Evolutionary conservation across 345 rosid species (phyloP).

Genomic region (Toxicodendron radicans): DNA sequence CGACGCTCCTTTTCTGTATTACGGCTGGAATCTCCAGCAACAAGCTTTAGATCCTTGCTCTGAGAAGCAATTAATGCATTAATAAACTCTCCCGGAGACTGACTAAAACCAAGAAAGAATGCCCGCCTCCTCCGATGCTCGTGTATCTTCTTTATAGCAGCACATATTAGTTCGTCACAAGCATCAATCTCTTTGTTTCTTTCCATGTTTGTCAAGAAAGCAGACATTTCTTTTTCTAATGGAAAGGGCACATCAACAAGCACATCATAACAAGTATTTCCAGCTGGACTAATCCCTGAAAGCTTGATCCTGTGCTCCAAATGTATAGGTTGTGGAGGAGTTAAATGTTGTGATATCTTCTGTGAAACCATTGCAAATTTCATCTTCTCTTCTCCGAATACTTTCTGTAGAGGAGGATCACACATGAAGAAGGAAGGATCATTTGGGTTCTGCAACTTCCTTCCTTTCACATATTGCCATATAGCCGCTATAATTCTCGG

Average conservation of each 20-base stretch:
- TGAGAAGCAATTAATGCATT: conserved; percentile 52
- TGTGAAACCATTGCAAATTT: conserved; percentile 47
- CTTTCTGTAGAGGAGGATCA: conserved; percentile 51
- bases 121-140: conserved; percentile 54
- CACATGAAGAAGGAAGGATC: conserved; percentile 50
- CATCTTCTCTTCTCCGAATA: conserved; percentile 58
- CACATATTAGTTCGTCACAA: conserved; percentile 42
- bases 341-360: conserved; percentile 49
- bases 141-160: conserved; percentile 46
- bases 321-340: conserved; percentile 52
- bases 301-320: conserved; percentile 61
- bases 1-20: conserved; percentile 41
- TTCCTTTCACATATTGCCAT: conserved; percentile 60
- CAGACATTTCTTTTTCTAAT: conserved; percentile 45
- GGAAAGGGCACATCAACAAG: conserved; percentile 55
- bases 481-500: conserved; percentile 50
- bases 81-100: conserved; percentile 59
- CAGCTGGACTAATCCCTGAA: conserved; percentile 52
- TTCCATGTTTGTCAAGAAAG: conserved; percentile 41
- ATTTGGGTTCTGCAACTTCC: conserved; percentile 47
- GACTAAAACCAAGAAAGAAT: conserved; percentile 61
- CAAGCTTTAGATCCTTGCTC: conserved; percentile 55
- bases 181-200: conserved; percentile 50
- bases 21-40: conserved; percentile 47
- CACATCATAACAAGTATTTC: conserved; percentile 57